These are phyloP conservation scores for Talaromyces funiculosus DNA, from an alignment of 2,329 filamentous ascomycete genomes.

Conservation along the genomic window DNA sequence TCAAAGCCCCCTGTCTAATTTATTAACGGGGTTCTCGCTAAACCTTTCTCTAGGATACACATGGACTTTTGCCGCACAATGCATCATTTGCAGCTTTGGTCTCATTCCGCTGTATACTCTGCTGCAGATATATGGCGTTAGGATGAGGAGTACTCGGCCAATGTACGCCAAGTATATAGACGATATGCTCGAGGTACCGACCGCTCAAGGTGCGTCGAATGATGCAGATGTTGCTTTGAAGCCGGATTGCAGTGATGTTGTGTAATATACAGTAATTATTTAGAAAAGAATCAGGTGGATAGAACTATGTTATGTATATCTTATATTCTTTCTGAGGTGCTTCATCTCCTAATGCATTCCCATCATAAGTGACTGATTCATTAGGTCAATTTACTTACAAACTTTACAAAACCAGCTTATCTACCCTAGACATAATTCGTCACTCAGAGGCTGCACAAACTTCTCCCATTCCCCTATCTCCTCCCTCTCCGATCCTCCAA, in stretches of 20 bases:
- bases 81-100: constrained; percentile 5
- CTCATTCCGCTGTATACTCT: constrained; percentile 3
- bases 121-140: background rate
- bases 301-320: too few species aligned
- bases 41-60: background rate
- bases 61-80: constrained; percentile 2
- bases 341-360: background rate
- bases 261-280: background rate
- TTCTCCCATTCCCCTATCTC: constrained; percentile 14
- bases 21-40: background rate
- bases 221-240: background rate
- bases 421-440: constrained; percentile 14
- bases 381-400: background rate
- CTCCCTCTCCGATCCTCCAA: background rate
- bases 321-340: too few species aligned
- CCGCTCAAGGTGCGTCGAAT: background rate
- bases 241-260: background rate
- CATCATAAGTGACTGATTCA: background rate
- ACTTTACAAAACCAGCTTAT: background rate
- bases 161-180: constrained; percentile 6
- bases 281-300: too few species aligned
- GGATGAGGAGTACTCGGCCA: background rate
- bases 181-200: background rate
- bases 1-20: background rate
- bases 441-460: constrained; percentile 16